Evolutionary conservation across 2,329 filamentous ascomycete genomes (phyloP).

Genomic region (Neoascochyta sp.): DNA sequence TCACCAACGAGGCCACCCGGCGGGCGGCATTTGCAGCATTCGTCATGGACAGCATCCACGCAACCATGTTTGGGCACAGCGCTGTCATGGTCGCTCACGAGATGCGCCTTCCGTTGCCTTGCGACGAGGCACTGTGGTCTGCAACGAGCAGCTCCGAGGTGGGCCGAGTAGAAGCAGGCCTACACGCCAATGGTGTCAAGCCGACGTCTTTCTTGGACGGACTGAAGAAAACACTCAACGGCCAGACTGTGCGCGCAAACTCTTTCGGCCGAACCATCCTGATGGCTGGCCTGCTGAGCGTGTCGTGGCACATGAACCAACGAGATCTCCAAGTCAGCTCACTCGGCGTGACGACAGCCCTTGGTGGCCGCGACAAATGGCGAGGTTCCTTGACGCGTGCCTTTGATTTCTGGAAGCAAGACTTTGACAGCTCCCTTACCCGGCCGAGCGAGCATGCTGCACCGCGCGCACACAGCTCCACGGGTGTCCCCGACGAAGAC

Average conservation of each 20-base stretch:
- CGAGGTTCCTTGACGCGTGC: conserved; percentile 77
- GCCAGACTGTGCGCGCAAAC: conserved; percentile 83
- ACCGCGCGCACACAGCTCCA: conserved; percentile 30
- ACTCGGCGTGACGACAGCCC: conserved; percentile 71
- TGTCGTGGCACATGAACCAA: conserved; percentile 98
- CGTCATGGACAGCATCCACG: conserved; percentile 91
- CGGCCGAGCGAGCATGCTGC: conserved; percentile 43
- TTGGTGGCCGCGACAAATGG: conserved; percentile 90
- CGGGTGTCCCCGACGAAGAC: conserved; percentile 50
- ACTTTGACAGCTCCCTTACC: conserved; percentile 81
- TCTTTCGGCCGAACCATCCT: conserved; percentile 89
- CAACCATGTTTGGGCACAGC: conserved; percentile 96
- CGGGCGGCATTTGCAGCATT: conserved; percentile 92
- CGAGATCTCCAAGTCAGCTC: conserved; percentile 89
- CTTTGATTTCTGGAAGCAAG: conserved; percentile 89
- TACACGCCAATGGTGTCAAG: conserved; percentile 77
- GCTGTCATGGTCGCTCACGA: conserved; percentile 97
- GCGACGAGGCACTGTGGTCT: conserved; percentile 89
- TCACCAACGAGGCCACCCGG: conserved; percentile 85
- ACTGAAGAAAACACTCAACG: conserved; percentile 81
- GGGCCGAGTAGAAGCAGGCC: conserved; percentile 72
- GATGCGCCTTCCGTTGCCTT: conserved; percentile 84
- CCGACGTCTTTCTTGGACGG: conserved; percentile 86
- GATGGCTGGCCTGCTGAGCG: conserved; percentile 89
- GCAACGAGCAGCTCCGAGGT: conserved; percentile 86